Conservation (phyloP, 129 eudicot genomes). For the Daucus carota region DH1_v3.0 NC_030389.2:43474001-43474500, state of each 20-base stretch:
- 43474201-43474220: constrained; percentile 55
- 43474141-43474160: constrained; percentile 42
- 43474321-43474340: neutral
- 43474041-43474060: neutral
- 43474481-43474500: constrained; percentile 45
- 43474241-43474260: constrained; percentile 46
- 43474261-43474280: constrained; percentile 13
- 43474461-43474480: constrained; percentile 46
- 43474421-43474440: constrained; percentile 67
- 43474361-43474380: constrained; percentile 22
- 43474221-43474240: constrained; percentile 60
- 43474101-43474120: neutral
- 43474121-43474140: constrained; percentile 1
- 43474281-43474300: constrained; percentile 9
- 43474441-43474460: constrained; percentile 62
- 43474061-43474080: neutral
- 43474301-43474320: neutral
- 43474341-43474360: constrained; percentile 31
- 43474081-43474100: neutral
- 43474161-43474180: constrained; percentile 40
- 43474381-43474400: neutral
- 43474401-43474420: constrained; percentile 34
- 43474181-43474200: constrained; percentile 45
- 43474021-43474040: neutral
- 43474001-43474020: neutral